Evolutionary conservation across 352 stramenopile species (phyloP), one percentile per base, ranked within the genome.

Genomic region (Nothophytophthora sp.): DNA sequence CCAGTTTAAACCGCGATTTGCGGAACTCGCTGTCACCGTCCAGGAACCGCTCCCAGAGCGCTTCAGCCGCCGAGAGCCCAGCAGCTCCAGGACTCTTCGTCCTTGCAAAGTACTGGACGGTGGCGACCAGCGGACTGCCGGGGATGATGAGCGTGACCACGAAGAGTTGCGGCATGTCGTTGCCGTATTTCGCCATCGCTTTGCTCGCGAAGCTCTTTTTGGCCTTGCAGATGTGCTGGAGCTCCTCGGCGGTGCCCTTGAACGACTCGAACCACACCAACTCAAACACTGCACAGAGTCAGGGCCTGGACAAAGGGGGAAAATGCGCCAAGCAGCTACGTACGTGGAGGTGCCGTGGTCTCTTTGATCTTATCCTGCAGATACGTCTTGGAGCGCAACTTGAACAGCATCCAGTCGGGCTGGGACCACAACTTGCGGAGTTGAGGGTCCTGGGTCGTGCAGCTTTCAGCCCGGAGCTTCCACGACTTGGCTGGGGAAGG

Each of bases 221-320:
- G 48, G 71, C 67, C 41, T 69, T 58, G 5, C 61, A 81, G 2
- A 90, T 67, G 54, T 91, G 76, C 35, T 88, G 52, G 20, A 93
- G 50, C 18, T 88, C 70, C 3, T 77, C 64, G 46, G 85, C 72
- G 5, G 88, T 76, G 33, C 82, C 79, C 44, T 76, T 76, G 42
- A 93, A 89, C 18, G 85, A 50, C 39, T 93, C 82, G 30, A 93
- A 88, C 82, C 82, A 93, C 24, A 91, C 73, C 10, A 93, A 63
- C 35, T 91, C 82, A 42, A 90, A 90, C 28, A 91, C 82, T 92
- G 42, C 5, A 19, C 23, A 53, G 1, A 39, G 19, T 47, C 19
- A 25, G 36, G 20, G 34, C 9, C 6, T 25, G 19, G 10, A 25
- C 19, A 1, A 16, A 32, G 20, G 22, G 22, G 22, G n/a, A 16